Evolutionary conservation across 345 rosid genomes (phyloP), one percentile per base, ranked within the genome.

Genomic region (Excoecaria cochinchinensis): DNA sequence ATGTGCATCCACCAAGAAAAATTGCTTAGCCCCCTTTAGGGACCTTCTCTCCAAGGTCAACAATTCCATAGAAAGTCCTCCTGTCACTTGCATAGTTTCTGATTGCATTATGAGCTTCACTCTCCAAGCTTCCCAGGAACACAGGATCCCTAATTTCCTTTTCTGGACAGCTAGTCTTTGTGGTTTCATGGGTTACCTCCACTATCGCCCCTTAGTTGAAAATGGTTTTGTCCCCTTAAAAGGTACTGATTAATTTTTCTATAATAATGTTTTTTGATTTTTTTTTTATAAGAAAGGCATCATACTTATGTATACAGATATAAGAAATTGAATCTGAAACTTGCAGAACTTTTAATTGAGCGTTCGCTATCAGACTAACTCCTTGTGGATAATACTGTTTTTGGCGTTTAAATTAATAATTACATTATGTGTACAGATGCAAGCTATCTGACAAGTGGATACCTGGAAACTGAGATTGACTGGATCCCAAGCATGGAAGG

Each of bases 401-500:
- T 61, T 4, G 4, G 2, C 47, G 1, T 63, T 39, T 50, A 50
- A 7, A 19, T 50, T 13, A 10, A 46, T 46, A 46, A 22, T 60
- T 31, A 4, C 31, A 31, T 31, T 25, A 38, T 67, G 8, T 21
- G n/a, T 19, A 22, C 74, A 76, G 79, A 76, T 76, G 68, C 39
- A 4, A 76, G 79, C 24, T 61, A 69, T 53, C 46, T 69, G 39
- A 76, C 69, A 17, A 76, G 69, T 10, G 79, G 79, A 8, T 76
- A 69, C 53, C 38, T 69, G 52, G 74, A 76, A n/a, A 60, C 69
- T 11, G 74, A 50, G 5, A 69, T 76, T 46, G 74, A 76, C 12
- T 76, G 74, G 74, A 25, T 69, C 1, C 79, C 79, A 2, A 69
- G 69, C 1, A 17, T 76, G 63, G 61, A 60, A 69, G 61, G 69